Conservation (phyloP, 306 rosid genomes). For the Corylus americana region DNA sequence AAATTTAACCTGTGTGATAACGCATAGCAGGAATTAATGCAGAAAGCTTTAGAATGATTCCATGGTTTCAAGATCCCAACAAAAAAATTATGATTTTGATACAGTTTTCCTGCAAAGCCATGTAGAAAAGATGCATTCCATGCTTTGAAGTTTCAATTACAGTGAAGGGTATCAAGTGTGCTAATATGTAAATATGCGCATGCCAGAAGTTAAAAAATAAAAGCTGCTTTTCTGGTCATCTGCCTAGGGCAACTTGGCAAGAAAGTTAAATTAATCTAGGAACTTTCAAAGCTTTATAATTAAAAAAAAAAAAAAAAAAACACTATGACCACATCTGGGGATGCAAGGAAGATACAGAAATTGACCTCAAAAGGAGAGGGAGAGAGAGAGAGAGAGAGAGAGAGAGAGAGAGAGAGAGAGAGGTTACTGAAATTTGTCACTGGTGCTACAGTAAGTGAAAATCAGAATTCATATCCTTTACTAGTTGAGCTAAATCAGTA, state of each 20-base stretch:
- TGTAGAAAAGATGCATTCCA: not conserved
- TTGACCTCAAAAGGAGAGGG: not conserved
- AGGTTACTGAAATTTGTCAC: not conserved
- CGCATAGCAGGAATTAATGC: not conserved
- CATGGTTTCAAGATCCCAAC: conserved; percentile 17
- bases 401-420: not conserved
- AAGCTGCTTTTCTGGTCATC: not conserved
- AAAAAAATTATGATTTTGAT: not conserved
- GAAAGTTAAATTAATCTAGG: not conserved
- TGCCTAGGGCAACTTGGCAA: not conserved
- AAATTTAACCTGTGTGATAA: conserved; percentile 68
- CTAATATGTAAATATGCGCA: not conserved
- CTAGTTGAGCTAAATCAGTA: not conserved
- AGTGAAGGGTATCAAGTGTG: not conserved
- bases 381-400: not conserved
- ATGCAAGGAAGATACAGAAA: not conserved
- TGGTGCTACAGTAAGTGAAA: not conserved
- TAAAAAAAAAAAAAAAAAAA: not conserved
- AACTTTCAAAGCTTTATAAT: not conserved
- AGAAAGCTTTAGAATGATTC: not conserved
- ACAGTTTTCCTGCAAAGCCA: not conserved
- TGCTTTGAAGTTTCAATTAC: not conserved
- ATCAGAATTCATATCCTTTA: not conserved
- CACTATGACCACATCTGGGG: not conserved
- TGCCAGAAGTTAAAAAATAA: not conserved